These are phyloP conservation scores for Hypoxylon lienhwacheense DNA, from an alignment of 495 filamentous ascomycete species.

Conservation along the genomic window DNA sequence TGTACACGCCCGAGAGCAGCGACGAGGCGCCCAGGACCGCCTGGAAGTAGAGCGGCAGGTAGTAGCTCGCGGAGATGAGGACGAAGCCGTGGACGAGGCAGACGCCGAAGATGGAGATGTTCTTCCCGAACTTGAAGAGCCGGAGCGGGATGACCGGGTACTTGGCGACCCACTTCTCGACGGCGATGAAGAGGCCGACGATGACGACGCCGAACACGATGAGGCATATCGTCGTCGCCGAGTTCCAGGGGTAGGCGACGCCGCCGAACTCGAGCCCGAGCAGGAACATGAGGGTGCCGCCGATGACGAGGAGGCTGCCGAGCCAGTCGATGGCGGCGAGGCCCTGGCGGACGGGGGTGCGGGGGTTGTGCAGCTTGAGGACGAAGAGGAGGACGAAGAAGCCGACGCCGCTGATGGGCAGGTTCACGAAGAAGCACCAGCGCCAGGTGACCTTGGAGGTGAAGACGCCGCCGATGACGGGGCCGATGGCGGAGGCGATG, in stretches of 20 bases:
- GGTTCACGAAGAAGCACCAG: conserved; percentile 43
- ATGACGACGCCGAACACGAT: conserved; percentile 69
- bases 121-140: conserved; percentile 65
- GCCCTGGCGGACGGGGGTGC: conserved; percentile 66
- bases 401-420: conserved; percentile 68
- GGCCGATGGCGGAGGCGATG: conserved; percentile 68
- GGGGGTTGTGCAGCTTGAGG: conserved; percentile 71
- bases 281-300: conserved; percentile 74
- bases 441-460: conserved; percentile 51
- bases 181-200: conserved; percentile 61
- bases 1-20: conserved; percentile 73
- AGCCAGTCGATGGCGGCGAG: conserved; percentile 73
- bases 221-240: conserved; percentile 71
- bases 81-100: conserved; percentile 67
- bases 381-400: conserved; percentile 68
- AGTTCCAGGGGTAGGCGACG: conserved; percentile 69
- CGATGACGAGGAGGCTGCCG: conserved; percentile 67
- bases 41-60: conserved; percentile 74
- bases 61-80: conserved; percentile 72
- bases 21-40: conserved; percentile 68
- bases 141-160: conserved; percentile 75
- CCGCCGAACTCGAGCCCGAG: conserved; percentile 79
- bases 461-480: conserved; percentile 75
- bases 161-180: conserved; percentile 68
- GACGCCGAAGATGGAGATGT: conserved; percentile 57